Conservation (phyloP, 2,329 filamentous ascomycete species). For the Colletotrichum spinosum region DNA sequence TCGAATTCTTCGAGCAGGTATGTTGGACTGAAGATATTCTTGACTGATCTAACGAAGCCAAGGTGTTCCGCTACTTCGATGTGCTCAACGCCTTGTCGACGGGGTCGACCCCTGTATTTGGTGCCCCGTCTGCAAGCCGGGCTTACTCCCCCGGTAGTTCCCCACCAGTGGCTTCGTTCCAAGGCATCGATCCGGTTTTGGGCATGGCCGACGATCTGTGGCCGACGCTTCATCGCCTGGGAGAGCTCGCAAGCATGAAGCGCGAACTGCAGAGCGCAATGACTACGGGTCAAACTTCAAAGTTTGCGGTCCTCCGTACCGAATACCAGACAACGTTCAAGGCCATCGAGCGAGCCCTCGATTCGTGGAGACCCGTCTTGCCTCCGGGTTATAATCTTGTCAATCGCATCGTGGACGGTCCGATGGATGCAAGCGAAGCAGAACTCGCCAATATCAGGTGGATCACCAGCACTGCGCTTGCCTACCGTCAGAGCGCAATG, state of each 20-base stretch:
- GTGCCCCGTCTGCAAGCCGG: conserved; percentile 17
- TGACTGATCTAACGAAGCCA: not conserved
- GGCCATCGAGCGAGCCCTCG: conserved; percentile 25
- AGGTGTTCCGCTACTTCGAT: conserved; percentile 38
- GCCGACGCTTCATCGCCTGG: conserved; percentile 33
- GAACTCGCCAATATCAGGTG: conserved; percentile 35
- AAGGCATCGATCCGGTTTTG: conserved; percentile 15
- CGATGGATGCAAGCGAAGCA: conserved; percentile 26
- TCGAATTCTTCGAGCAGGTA: conserved; percentile 35
- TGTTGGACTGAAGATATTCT: not conserved
- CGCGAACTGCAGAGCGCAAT: conserved; percentile 27
- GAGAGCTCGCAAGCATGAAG: conserved; percentile 23
- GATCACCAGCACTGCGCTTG: conserved; percentile 35
- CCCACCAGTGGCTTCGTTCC: not conserved
- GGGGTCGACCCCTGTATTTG: conserved; percentile 19
- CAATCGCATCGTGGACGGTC: conserved; percentile 37
- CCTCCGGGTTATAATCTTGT: conserved; percentile 35
- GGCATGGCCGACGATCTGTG: conserved; percentile 35
- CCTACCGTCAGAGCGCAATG: conserved; percentile 34
- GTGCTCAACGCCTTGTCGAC: conserved; percentile 33
- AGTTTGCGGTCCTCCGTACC: conserved; percentile 27
- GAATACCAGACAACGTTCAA: conserved; percentile 32
- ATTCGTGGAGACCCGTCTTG: conserved; percentile 27
- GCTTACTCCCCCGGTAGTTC: conserved; percentile 24
- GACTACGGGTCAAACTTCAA: conserved; percentile 19